Evolutionary conservation across 805 yeast genomes (phyloP), one percentile per base, ranked within the genome.

Genomic region (Yarrowia sp.): DNA sequence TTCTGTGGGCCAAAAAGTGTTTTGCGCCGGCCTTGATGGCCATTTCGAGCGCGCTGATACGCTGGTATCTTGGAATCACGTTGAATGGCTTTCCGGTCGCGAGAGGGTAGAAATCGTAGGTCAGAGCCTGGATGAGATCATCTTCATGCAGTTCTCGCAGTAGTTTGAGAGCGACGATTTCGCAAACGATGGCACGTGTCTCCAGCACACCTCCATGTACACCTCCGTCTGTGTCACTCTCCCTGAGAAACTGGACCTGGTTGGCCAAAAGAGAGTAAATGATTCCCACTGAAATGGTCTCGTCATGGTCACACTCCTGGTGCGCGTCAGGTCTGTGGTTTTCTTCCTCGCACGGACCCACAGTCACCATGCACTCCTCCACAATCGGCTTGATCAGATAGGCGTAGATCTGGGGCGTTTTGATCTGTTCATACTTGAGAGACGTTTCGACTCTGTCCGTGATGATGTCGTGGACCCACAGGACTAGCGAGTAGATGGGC

Each of bases 1-100:
- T 79, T 0, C 88, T 87, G 73, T 85, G 87, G 3, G 86, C 81
- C 58, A 85, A 75, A 70, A 85, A 81, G 71, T 78, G 78, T 72
- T 85, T 85, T 2, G 87, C 83, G 69, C 83, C 83, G n/a, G 86
- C 80, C 49, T 83, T 79, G 59, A 85, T 82, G 9, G 86, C 83
- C 63, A 85, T 76, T 72, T 85, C 88, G 50, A 85, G 74, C 0
- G 87, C 82, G 59, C 78, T 74, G 8, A 79, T 75, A 71, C 86
- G 77, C 76, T 84, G 75, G 78, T 79, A 78, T 5, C 76, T 72
- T 12, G 78, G 76, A n/a, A 76, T 71, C 9, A 72, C 48, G 15
- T 71, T 71, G 56, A 72, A 73, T 0, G 72, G 69, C n/a, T 72
- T 66, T 11, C 81, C 80, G 32, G 78, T 78, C 2, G 79, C 78